Evolutionary conservation across 2,329 filamentous ascomycete genomes (phyloP).

Genomic region (Paracamarosporium sp.): DNA sequence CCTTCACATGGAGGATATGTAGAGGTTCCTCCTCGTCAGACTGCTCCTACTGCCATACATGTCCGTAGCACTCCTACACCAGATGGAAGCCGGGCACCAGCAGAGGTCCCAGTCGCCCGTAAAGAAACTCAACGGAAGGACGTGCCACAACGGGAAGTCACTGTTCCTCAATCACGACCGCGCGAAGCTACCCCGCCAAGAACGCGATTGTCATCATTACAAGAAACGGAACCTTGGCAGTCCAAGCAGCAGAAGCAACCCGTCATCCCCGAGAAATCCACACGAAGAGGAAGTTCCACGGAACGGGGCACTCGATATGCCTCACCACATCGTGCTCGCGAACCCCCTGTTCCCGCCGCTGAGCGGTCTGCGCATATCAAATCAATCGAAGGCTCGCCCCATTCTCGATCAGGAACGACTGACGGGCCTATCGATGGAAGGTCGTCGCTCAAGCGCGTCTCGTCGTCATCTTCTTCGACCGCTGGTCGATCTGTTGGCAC

Average conservation of each 20-base stretch:
- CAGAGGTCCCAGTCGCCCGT: slow-evolving; percentile 13
- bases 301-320: slow-evolving; percentile 21
- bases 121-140: slow-evolving; percentile 26
- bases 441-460: slow-evolving; percentile 39
- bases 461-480: slow-evolving; percentile 35
- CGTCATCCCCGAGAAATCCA: slow-evolving; percentile 7
- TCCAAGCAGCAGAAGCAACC: slow-evolving; percentile 13
- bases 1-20: slow-evolving; percentile 33
- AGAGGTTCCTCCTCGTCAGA: slow-evolving; percentile 34
- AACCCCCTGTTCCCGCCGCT: slow-evolving; percentile 18
- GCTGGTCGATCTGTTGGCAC: slow-evolving; percentile 36
- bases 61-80: slow-evolving; percentile 36
- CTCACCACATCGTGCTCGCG: slow-evolving; percentile 24
- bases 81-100: slow-evolving; percentile 21
- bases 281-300: slow-evolving; percentile 11
- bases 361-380: slow-evolving; percentile 30
- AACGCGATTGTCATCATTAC: slow-evolving; percentile 35
- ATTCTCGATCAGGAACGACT: slow-evolving; percentile 21
- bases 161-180: slow-evolving; percentile 23
- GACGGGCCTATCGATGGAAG: slow-evolving; percentile 29
- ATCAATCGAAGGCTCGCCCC: slow-evolving; percentile 29
- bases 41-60: slow-evolving; percentile 25
- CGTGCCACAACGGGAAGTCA: slow-evolving; percentile 10
- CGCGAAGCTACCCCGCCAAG: slow-evolving; percentile 28
- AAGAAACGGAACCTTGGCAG: slow-evolving; percentile 33